These are phyloP conservation scores for Carex scoparia DNA, from an alignment of 176 grass and related monocot species.

Conservation along the genomic window DNA sequence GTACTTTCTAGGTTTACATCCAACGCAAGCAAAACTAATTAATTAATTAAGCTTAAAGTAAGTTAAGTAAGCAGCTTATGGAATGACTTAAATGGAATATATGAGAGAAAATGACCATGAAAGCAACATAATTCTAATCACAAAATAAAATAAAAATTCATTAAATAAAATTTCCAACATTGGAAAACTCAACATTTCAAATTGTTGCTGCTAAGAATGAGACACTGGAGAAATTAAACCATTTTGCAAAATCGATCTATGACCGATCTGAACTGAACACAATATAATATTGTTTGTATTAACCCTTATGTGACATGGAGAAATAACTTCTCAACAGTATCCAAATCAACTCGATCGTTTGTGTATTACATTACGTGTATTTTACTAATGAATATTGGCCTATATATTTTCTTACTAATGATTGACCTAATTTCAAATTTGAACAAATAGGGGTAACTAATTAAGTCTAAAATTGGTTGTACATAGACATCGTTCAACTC, in stretches of 20 bases:
- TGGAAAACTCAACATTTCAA: not conserved
- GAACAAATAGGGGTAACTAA: not conserved
- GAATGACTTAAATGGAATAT: not conserved
- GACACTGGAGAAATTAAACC: not conserved
- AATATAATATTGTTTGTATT: not conserved
- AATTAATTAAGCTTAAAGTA: not conserved
- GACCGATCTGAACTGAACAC: not conserved
- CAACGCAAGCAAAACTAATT: not conserved
- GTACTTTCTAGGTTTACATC: not conserved
- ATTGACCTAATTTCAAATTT: not conserved
- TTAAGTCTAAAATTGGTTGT: not conserved
- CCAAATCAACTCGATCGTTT: not conserved
- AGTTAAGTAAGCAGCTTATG: not conserved
- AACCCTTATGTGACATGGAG: not conserved
- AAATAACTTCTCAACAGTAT: no score
- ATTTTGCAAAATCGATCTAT: not conserved
- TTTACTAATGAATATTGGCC: no score
- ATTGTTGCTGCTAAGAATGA: not conserved
- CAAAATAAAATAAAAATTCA: no score
- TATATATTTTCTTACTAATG: not conserved
- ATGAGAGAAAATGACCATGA: not conserved
- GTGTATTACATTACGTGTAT: no score
- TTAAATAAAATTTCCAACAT: not conserved
- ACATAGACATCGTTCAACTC: not conserved
- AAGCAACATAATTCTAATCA: not conserved